Evolutionary conservation across 2,329 filamentous ascomycete species (phyloP).

Genomic region (Juglanconis oblonga): DNA sequence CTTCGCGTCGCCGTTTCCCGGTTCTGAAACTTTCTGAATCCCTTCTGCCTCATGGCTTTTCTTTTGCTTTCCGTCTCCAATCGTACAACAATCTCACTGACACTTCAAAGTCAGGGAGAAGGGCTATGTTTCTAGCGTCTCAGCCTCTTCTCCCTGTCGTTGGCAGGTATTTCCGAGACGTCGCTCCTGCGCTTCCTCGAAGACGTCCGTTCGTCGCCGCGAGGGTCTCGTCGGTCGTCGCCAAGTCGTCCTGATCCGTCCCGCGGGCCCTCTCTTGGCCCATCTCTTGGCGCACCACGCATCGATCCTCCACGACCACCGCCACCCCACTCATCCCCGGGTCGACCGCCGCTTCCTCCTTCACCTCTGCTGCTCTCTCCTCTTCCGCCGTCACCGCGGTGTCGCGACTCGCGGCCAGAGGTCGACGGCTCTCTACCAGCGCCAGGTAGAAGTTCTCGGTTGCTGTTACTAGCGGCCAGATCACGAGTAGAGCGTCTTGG

Average conservation of each 20-base stretch:
- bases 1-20: not conserved
- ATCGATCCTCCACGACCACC: constrained; percentile 32
- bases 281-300: constrained; percentile 33
- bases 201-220: constrained; percentile 32
- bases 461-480: constrained; percentile 16
- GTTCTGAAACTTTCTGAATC: not conserved
- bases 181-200: constrained; percentile 46
- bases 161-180: constrained; percentile 36
- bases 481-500: constrained; percentile 27
- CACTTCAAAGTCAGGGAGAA: not conserved
- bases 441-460: constrained; percentile 23
- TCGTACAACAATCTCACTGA: not conserved
- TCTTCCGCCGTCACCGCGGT: constrained; percentile 23
- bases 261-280: constrained; percentile 32
- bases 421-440: constrained; percentile 24
- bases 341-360: constrained; percentile 28
- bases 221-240: constrained; percentile 30
- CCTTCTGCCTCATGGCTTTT: not conserved
- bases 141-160: constrained; percentile 53
- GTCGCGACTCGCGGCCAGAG: constrained; percentile 27
- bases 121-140: constrained; percentile 37
- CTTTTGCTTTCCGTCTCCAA: not conserved
- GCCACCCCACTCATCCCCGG: constrained; percentile 34
- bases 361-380: constrained; percentile 28
- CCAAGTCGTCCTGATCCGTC: constrained; percentile 24